phyloP scores from a whole-genome alignment of 108 stramenopile species.

The Conticribra guillardii region DNA sequence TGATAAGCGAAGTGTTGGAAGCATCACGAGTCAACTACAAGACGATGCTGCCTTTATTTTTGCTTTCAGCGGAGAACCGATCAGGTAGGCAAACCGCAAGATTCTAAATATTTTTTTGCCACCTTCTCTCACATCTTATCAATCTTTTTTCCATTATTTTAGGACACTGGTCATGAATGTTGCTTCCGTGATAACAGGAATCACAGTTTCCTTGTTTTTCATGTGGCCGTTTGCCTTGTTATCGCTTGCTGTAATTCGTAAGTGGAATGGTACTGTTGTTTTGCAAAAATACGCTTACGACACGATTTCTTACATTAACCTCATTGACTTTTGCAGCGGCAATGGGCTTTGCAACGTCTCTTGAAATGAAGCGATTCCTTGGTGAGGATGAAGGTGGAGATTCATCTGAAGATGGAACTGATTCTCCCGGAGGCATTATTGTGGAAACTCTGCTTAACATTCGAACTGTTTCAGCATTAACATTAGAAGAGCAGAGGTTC shows the following conservation, averaged over 20 bases:
- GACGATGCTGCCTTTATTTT: slow-evolving; percentile 81
- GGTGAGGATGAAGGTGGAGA: slow-evolving; percentile 64
- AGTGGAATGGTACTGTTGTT: background rate
- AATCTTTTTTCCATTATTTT: background rate
- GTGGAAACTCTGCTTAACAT: slow-evolving; percentile 82
- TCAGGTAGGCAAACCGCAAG: slow-evolving; percentile 40
- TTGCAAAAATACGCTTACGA: background rate
- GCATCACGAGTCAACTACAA: slow-evolving; percentile 79
- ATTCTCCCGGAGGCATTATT: slow-evolving; percentile 71
- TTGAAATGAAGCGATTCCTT: slow-evolving; percentile 73
- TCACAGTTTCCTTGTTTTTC: slow-evolving; percentile 18
- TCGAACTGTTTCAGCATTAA: slow-evolving; percentile 72
- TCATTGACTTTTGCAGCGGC: background rate
- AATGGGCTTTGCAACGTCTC: slow-evolving; percentile 70
- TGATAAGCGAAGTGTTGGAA: slow-evolving; percentile 70
- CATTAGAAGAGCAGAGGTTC: slow-evolving; percentile 61
- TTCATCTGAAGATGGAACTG: slow-evolving; percentile 47
- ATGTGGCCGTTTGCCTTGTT: slow-evolving; percentile 90
- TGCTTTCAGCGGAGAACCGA: slow-evolving; percentile 73
- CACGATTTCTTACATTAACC: no score
- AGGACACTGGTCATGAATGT: background rate
- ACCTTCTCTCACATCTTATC: background rate
- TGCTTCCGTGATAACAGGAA: slow-evolving; percentile 1
- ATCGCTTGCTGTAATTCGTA: slow-evolving; percentile 61
- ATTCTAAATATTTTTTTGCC: background rate